phyloP scores from a whole-genome alignment of 176 grass and related monocot genomes.

The Elymus sibiricus region DNA sequence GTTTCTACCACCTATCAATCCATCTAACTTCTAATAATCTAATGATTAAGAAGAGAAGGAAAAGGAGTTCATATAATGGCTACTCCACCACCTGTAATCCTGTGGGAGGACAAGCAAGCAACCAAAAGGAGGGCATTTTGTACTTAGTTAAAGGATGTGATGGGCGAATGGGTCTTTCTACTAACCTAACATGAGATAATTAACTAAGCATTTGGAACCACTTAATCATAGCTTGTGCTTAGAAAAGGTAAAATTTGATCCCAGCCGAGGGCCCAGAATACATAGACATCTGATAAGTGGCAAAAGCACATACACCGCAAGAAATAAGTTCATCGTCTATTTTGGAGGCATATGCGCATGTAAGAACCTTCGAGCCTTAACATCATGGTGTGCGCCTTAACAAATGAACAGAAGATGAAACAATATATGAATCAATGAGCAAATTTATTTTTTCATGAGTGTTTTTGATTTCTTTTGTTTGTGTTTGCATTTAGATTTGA shows the following conservation, averaged over 20 bases:
- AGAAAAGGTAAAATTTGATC: background rate
- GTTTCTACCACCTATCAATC: constrained; percentile 24
- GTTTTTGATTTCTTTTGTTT: too few species aligned
- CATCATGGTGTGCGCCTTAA: background rate
- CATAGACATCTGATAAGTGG: constrained; percentile 19
- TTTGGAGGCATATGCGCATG: background rate
- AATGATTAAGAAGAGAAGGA: background rate
- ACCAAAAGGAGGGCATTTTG: constrained; percentile 40
- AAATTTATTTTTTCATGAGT: too few species aligned
- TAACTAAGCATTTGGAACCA: constrained; percentile 14
- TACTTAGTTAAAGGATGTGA: constrained; percentile 42
- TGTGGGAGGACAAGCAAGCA: constrained; percentile 38
- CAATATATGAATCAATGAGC: too few species aligned
- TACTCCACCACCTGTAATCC: constrained; percentile 43
- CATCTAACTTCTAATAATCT: constrained; percentile 26
- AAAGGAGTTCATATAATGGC: constrained; percentile 19
- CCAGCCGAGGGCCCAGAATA: background rate
- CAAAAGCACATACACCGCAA: background rate
- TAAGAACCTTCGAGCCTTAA: background rate
- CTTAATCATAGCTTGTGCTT: constrained; percentile 1
- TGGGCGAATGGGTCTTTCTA: constrained; percentile 32
- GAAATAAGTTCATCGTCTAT: constrained; percentile 8
- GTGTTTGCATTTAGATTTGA: too few species aligned
- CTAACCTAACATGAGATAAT: background rate
- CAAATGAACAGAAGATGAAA: too few species aligned